phyloP scores from a whole-genome alignment of 2,329 filamentous ascomycete species.

The Coniella lustricola region DNA sequence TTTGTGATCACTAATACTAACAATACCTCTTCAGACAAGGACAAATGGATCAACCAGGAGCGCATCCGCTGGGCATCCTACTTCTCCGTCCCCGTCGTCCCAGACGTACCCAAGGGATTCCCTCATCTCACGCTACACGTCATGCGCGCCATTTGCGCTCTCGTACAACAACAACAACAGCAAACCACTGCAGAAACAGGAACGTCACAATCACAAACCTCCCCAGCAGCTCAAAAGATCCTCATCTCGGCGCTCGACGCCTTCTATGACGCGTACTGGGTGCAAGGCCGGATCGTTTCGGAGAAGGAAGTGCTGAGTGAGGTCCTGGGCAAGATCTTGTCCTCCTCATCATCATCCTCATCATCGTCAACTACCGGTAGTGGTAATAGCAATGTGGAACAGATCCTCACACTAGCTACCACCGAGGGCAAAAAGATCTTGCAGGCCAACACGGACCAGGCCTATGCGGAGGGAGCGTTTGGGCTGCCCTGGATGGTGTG shows the following conservation, averaged over 20 bases:
- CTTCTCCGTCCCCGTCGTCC: slow-evolving; percentile 29
- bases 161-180: slow-evolving; percentile 16
- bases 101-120: slow-evolving; percentile 26
- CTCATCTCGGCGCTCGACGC: slow-evolving; percentile 25
- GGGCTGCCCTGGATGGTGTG: slow-evolving; percentile 33
- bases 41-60: slow-evolving; percentile 28
- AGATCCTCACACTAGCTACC: slow-evolving; percentile 21
- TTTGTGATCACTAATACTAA: no score
- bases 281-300: slow-evolving; percentile 22
- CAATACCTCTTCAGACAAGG: slow-evolving; percentile 30
- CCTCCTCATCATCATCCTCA: no score
- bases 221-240: slow-evolving; percentile 1
- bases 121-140: slow-evolving; percentile 28
- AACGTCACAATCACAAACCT: slow-evolving; percentile 14
- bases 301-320: slow-evolving; percentile 22
- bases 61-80: slow-evolving; percentile 28
- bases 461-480: slow-evolving; percentile 22
- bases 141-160: slow-evolving; percentile 28
- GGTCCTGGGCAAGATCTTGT: slow-evolving; percentile 23
- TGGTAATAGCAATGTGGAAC: slow-evolving; percentile 22
- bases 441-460: slow-evolving; percentile 26
- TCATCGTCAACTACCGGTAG: no score
- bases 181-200: slow-evolving; percentile 5
- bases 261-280: slow-evolving; percentile 29
- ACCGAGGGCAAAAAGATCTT: slow-evolving; percentile 26